These are phyloP conservation scores for Trichopus zeylanicus DNA, from an alignment of 116 monocot genomes.

Conservation along the genomic window DNA sequence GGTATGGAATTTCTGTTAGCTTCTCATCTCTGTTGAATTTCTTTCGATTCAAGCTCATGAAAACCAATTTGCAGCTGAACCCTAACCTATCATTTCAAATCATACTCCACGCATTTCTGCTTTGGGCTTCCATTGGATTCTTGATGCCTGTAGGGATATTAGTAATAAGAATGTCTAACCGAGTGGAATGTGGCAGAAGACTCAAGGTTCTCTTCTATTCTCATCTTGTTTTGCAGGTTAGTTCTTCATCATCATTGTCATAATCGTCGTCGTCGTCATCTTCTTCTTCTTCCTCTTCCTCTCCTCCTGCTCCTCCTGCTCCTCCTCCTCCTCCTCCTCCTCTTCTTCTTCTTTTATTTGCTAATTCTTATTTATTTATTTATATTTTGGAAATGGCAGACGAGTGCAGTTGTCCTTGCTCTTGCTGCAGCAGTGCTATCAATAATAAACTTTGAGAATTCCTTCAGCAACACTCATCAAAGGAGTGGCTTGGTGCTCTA, in stretches of 20 bases:
- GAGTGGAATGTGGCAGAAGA: slow-evolving; percentile 26
- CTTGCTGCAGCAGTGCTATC: slow-evolving; percentile 47
- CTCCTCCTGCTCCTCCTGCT: background rate
- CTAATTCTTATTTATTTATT: background rate
- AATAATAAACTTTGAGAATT: slow-evolving; percentile 62
- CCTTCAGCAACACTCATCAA: slow-evolving; percentile 73
- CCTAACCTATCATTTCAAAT: slow-evolving; percentile 43
- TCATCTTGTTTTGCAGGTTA: slow-evolving; percentile 74
- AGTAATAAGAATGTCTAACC: slow-evolving; percentile 43
- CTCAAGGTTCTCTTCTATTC: slow-evolving; percentile 53
- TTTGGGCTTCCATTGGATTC: slow-evolving; percentile 74
- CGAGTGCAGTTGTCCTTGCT: slow-evolving; percentile 46
- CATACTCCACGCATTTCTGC: slow-evolving; percentile 65
- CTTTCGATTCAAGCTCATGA: background rate
- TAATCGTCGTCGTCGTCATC: too few species aligned
- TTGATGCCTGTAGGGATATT: slow-evolving; percentile 82
- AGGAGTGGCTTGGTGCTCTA: slow-evolving; percentile 62
- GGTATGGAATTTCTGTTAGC: too few species aligned
- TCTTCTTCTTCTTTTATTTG: too few species aligned
- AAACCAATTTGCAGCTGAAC: slow-evolving; percentile 29
- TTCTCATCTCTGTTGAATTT: background rate
- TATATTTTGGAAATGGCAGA: slow-evolving; percentile 19
- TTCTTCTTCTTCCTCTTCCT: background rate
- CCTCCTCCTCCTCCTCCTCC: background rate
- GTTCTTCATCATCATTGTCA: background rate